These are phyloP conservation scores for Borovskyia barvae DNA, from an alignment of 208 protist genomes.

Conservation along the genomic window DNA sequence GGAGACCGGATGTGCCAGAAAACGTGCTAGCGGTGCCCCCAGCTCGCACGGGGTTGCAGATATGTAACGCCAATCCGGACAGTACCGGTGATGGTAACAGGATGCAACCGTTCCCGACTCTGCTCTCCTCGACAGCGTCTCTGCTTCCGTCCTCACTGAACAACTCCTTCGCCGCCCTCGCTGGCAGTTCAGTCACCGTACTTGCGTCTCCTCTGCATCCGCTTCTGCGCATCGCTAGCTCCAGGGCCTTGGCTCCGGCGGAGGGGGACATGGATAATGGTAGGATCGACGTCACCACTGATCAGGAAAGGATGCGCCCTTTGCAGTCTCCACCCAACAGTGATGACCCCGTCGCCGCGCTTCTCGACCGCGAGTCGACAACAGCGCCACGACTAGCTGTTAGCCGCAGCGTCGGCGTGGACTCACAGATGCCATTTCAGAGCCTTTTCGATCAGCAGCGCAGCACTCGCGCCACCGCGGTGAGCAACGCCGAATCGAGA, in stretches of 20 bases:
- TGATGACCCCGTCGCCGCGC: background rate
- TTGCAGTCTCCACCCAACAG: too few relatives aligned
- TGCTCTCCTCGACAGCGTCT: too few relatives aligned
- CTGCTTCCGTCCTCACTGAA: constrained; percentile 25
- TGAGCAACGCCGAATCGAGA: too few relatives aligned
- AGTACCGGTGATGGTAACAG: constrained; percentile 17
- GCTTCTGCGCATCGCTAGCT: constrained; percentile 18
- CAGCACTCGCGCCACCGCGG: background rate
- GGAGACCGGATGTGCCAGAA: too few relatives aligned
- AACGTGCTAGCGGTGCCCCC: too few relatives aligned
- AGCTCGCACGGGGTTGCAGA: too few relatives aligned
- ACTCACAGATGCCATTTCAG: background rate
- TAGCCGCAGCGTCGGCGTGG: too few relatives aligned
- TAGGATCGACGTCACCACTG: too few relatives aligned
- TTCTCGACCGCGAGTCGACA: background rate
- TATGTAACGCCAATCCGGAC: too few relatives aligned
- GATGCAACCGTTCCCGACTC: background rate
- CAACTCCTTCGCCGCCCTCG: constrained; percentile 11
- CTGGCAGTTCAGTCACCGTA: constrained; percentile 8
- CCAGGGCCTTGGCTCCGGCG: background rate
- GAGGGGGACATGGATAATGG: background rate
- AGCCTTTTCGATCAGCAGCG: background rate
- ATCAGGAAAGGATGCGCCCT: too few relatives aligned
- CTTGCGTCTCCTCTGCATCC: constrained; percentile 23
- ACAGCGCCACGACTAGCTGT: background rate